Base-by-base conservation (phyloP, 441 rosid genomes). In the Populus hybrid region DNA sequence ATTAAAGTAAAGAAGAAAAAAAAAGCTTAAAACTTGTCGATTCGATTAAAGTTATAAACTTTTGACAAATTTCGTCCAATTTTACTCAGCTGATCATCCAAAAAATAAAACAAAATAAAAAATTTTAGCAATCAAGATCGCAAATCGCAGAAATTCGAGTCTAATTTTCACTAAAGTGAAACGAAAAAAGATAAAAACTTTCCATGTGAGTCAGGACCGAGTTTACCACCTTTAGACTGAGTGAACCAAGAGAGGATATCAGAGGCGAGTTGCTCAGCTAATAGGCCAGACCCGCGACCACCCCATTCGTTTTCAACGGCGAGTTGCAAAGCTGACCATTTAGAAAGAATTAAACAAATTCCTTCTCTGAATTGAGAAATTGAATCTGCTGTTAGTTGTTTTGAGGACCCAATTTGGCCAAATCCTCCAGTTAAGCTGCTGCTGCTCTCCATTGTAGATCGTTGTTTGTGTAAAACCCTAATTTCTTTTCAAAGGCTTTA, bases 271-370 rank as follows among this genome's bases (percentile, higher is more conserved):
- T 87, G 85, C 7, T 91, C 87, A 23, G 97, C 91, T 69, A 84
- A 82, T 24, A 20, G 85, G 68, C 77, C 81, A 5, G 99, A 92
- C 30, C 81, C 81, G 21, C 87, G 89, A 42, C 99, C 98, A 36
- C 92, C 99, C 98, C 98, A 93, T 81, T 90, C 94, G 73, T 93
- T 92, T 66, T 93, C 95, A 12, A 93, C 87, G 12, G 99, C 99
- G 32, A 92, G 89, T 80, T 86, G 87, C 71, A 95, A 87, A 21
- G 97, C 99, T 46, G 94, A 90, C 97, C 99, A 93, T 69, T 87
- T 83, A 1, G 91, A 86, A 35, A 95, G 91, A 67, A 87, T 73
- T 72, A 93, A 82, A 75, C 76, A 75, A 7, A 89, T 81, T 9
- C 99, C 95, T 86, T 95, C 97, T 63, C 71, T 82, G 74, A 92